Evolutionary conservation across 495 filamentous ascomycete species (phyloP).

Genomic region (Penicillium riverlandense): DNA sequence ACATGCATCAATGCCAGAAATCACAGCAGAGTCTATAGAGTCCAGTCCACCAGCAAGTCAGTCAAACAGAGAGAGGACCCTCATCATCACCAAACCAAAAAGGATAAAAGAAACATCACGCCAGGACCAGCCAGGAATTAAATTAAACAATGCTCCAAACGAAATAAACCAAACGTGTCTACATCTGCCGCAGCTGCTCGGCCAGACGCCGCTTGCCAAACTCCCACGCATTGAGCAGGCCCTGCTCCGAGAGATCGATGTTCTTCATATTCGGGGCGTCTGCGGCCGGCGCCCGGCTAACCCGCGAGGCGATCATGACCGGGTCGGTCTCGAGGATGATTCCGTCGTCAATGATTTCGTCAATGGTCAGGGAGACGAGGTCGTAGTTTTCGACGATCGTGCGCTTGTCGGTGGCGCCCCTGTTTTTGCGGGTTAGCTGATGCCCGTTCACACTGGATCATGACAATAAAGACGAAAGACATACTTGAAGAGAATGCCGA

Average conservation of each 20-base stretch:
- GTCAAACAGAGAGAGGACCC: constrained; percentile 1
- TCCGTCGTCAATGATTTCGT: constrained; percentile 94
- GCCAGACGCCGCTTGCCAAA: constrained; percentile 88
- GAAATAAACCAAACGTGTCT: constrained; percentile 11
- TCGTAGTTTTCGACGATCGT: constrained; percentile 99
- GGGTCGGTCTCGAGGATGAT: constrained; percentile 97
- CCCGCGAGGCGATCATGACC: constrained; percentile 80
- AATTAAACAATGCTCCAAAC: constrained; percentile 16
- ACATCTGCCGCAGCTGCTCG: constrained; percentile 80
- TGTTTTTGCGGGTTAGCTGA: constrained; percentile 18
- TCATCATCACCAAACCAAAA: constrained; percentile 9
- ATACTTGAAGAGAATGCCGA: constrained; percentile 90
- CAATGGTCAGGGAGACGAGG: constrained; percentile 79
- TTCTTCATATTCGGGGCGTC: constrained; percentile 82
- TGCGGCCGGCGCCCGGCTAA: constrained; percentile 84
- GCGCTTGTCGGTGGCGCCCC: constrained; percentile 91
- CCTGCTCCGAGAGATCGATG: constrained; percentile 94
- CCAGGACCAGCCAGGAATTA: constrained; percentile 37
- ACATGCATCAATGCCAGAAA: no score
- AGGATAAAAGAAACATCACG: constrained; percentile 20
- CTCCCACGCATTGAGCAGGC: constrained; percentile 89
- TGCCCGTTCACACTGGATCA: not conserved
- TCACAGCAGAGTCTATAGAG: constrained; percentile 14
- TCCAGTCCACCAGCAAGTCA: not conserved
- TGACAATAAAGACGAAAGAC: constrained; percentile 10